Evolutionary conservation across 768 basidiomycete genomes (phyloP).

Genomic region (Boletus coccyginus): DNA sequence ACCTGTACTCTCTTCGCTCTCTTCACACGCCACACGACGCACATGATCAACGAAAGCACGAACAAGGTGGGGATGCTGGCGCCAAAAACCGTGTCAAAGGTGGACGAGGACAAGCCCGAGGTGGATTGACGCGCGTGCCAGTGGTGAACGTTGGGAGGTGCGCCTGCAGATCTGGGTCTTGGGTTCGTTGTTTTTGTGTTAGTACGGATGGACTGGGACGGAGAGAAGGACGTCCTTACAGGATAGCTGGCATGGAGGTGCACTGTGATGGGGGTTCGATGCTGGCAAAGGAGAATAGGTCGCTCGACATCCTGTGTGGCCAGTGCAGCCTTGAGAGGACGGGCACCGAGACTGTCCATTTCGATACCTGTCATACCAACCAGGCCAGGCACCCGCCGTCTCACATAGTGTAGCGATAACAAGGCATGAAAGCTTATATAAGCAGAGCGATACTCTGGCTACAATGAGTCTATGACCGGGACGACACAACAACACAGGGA

Average conservation of each 20-base stretch:
- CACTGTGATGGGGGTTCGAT: background rate
- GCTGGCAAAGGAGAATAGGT: too few relatives aligned
- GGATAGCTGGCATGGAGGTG: background rate
- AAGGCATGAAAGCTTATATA: too few relatives aligned
- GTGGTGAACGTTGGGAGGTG: background rate
- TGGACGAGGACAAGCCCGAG: background rate
- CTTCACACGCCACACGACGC: background rate
- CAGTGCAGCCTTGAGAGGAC: background rate
- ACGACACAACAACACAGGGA: too few relatives aligned
- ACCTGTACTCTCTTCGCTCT: background rate
- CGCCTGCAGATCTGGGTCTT: background rate
- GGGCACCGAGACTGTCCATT: too few relatives aligned
- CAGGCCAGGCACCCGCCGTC: too few relatives aligned
- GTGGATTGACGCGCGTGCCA: background rate
- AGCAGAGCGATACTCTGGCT: too few relatives aligned
- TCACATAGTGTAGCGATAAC: too few relatives aligned
- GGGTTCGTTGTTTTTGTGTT: background rate
- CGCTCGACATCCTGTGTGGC: background rate
- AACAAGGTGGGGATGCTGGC: background rate
- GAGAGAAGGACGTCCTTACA: too few relatives aligned
- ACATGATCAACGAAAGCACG: background rate
- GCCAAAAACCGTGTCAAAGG: background rate
- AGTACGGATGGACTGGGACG: background rate
- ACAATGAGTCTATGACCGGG: too few relatives aligned
- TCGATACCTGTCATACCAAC: too few relatives aligned